phyloP scores from a whole-genome alignment of 176 grass and related monocot species.

The maize (Zea mays) region Zm-B73-REFERENCE-NAM-5.0 NC_050096.1:32121001-32121500 shows the following conservation, averaged over 20 bases:
- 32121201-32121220: conserved; percentile 58
- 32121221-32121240: conserved; percentile 63
- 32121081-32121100: conserved; percentile 59
- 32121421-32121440: conserved; percentile 35
- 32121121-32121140: conserved; percentile 57
- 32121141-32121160: conserved; percentile 36
- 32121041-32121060: neutral
- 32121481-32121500: conserved; percentile 53
- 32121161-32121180: neutral
- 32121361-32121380: conserved; percentile 79
- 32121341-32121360: conserved; percentile 74
- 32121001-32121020: conserved; percentile 16
- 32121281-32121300: conserved; percentile 49
- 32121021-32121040: neutral
- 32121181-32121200: conserved; percentile 37
- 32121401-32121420: conserved; percentile 73
- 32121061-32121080: conserved; percentile 46
- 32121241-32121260: conserved; percentile 59
- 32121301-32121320: conserved; percentile 53
- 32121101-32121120: conserved; percentile 47
- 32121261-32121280: conserved; percentile 64
- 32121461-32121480: conserved; percentile 37
- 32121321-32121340: conserved; percentile 65
- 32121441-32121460: neutral
- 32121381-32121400: conserved; percentile 85